phyloP scores from a whole-genome alignment of 2,329 filamentous ascomycete species.

The Onygenales sp. region DNA sequence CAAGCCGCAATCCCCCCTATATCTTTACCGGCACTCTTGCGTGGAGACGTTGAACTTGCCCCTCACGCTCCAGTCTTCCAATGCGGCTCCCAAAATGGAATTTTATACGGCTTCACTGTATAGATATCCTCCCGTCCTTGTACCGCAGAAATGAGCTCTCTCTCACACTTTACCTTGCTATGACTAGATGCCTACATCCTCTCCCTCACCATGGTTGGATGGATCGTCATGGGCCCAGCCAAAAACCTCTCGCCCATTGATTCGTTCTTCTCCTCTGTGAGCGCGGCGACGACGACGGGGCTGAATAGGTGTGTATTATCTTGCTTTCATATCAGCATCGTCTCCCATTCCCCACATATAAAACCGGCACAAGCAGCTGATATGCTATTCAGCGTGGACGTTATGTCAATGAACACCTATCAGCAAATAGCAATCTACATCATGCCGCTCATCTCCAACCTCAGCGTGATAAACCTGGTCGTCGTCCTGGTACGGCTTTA shows the following conservation, averaged over 20 bases:
- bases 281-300: slow-evolving; percentile 42
- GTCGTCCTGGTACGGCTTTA: slow-evolving; percentile 40
- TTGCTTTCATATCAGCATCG: background rate
- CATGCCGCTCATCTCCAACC: slow-evolving; percentile 40
- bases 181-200: slow-evolving; percentile 33
- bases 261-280: slow-evolving; percentile 43
- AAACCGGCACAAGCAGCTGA: background rate
- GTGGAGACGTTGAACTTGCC: background rate
- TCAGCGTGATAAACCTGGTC: slow-evolving; percentile 42
- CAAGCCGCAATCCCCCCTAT: background rate
- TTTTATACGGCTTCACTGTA: slow-evolving; percentile 4
- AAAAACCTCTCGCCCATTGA: slow-evolving; percentile 37
- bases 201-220: slow-evolving; percentile 24
- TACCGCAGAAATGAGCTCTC: background rate
- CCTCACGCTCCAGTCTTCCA: background rate
- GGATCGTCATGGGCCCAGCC: slow-evolving; percentile 29
- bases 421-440: slow-evolving; percentile 46
- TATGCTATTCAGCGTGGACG: slow-evolving; percentile 33
- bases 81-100: background rate
- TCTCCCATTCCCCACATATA: background rate
- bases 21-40: background rate
- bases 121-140: background rate
- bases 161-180: background rate
- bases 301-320: slow-evolving; percentile 37
- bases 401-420: slow-evolving; percentile 40